Evolutionary conservation across 257 asterid genomes (phyloP).

Genomic region (Solanum bulbocastanum): DNA sequence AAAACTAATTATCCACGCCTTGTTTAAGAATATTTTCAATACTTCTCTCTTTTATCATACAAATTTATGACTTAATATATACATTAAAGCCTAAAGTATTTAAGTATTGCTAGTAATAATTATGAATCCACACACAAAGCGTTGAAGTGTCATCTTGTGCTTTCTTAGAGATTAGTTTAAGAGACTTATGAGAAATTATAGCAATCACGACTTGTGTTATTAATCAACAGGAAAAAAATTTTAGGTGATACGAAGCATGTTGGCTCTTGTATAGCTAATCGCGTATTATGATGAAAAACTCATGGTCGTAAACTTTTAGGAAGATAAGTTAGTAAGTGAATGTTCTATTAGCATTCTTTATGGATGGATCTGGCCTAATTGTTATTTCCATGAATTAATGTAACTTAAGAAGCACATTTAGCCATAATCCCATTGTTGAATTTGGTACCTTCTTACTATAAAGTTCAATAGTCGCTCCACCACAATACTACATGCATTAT

Average conservation of each 20-base stretch:
- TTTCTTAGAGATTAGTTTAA: not conserved
- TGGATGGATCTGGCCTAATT: not conserved
- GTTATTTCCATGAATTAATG: not conserved
- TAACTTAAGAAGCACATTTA: too few species aligned
- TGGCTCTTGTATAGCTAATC: not conserved
- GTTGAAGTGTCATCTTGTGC: not conserved
- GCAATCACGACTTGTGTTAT: not conserved
- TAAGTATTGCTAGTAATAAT: not conserved
- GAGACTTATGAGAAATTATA: not conserved
- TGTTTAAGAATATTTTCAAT: too few species aligned
- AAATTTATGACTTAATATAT: not conserved
- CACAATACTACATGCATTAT: not conserved
- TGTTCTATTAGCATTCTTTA: not conserved
- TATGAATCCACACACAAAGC: not conserved
- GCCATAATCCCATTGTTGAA: not conserved
- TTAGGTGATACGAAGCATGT: not conserved
- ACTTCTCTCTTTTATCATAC: too few species aligned
- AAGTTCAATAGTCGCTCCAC: not conserved
- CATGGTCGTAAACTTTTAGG: not conserved
- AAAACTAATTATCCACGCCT: too few species aligned
- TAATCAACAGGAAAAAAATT: too few species aligned
- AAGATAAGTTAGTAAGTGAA: not conserved
- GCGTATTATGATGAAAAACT: not conserved
- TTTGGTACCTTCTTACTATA: not conserved
- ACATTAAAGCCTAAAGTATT: not conserved